Evolutionary conservation across 2,329 filamentous ascomycete species (phyloP), one percentile per base, ranked within the genome.

Genomic region (Thielaviopsis populi): DNA sequence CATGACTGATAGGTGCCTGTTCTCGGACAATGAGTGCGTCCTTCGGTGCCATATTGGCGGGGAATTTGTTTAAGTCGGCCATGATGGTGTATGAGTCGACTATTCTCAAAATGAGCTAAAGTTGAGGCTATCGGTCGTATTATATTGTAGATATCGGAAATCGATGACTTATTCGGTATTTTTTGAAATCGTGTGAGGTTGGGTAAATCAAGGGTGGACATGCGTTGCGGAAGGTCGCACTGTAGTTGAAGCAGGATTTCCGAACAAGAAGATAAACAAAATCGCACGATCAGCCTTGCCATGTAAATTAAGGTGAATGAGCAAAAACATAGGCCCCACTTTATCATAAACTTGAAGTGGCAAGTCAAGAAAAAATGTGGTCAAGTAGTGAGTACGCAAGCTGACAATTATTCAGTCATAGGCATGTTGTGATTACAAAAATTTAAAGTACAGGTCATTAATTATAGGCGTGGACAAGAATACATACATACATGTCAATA

Each of bases 1-100:
- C 81, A 69, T 86, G 84, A 66, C 84, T 78, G 41, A 80, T 77
- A 63, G 75, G 75, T 43, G 80, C 76, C 67, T 78, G 72, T 69
- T 83, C 77, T 67, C 75, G 71, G 54, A 83, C 76, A 63, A 85
- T 77, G 54, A 86, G 79, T 54, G 83, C 82, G 70, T 86, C 83
- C 70, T 83, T 79, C 17, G 84, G 82, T 69, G 78, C 78, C 79
- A 86, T 84, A 67, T 86, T 84, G 17, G 84, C 81, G 73, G 83
- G 82, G 68, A 85, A 86, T 61, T 84, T 80, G 68, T 78, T 78
- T 68, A 86, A 83, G 69, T 82, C 77, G 46, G 81, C 77, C 83
- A 86, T 86, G 2, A 66, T 76, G 68, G n/a, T 33, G 11, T 24
- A 1, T 3, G 24, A 13, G 19, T 10, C 13, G 46, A 10, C 15